Evolutionary conservation across 2,329 filamentous ascomycete species (phyloP), one percentile per base, ranked within the genome.

Genomic region (Bisporella sp.): DNA sequence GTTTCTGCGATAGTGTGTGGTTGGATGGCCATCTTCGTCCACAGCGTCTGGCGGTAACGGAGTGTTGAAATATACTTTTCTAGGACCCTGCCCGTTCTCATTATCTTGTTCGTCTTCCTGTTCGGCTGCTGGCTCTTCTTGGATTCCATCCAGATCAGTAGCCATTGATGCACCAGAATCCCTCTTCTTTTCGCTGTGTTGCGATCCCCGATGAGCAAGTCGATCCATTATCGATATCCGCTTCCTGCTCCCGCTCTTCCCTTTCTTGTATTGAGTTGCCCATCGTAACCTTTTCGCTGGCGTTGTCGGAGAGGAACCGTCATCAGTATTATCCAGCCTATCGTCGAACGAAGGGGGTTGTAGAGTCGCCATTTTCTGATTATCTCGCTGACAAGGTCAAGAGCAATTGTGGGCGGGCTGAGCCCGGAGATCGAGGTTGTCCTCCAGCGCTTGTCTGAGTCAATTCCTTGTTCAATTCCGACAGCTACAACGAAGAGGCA

Each of bases 231-330:
- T 84, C 43, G 88, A 93, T 51, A 84, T 73, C 56, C 93, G 84
- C 76, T 96, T 97, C 66, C 80, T 77, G 59, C 78, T 75, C 57
- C 86, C 89, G 66, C 84, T 87, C 64, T 83, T 79, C 62, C 87
- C 82, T 11, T 84, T 83, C 68, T 87, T 81, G 67, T 89, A 88
- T 64, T 91, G 88, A n/a, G 93, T 97, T 13, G 93, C 92, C 93
- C 93, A 97, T 82, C 93, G 79, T 68, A 93, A 84, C 65, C 91
- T 79, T 66, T 92, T 89, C 28, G 84, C 85, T 6, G 79, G 76
- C 55, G 77, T 78, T 41, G 78, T 53, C 45, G 45, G 78, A 53
- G 77, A 71, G 60, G 80, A 74, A 59, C 70, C 76, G 58, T 70
- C 66, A 51, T 71, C 69, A 8, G n/a, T 8, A 9, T 37, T n/a